phyloP scores from a whole-genome alignment of 768 basidiomycete genomes.

The Tephrocybe sp. region DNA sequence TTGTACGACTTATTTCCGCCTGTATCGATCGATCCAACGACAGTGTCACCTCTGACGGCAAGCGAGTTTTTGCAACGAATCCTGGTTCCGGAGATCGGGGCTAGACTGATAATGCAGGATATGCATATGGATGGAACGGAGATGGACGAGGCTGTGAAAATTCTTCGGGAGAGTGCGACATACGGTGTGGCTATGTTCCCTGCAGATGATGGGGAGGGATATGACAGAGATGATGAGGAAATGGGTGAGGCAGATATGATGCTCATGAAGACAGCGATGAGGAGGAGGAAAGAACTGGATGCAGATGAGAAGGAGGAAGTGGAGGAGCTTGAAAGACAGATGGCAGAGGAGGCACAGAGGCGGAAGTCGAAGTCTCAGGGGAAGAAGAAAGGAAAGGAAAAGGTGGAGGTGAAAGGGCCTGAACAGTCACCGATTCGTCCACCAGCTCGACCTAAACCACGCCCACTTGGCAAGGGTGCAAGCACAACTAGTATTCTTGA shows the following conservation, averaged over 20 bases:
- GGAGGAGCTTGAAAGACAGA: constrained; percentile 19
- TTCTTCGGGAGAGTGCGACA: constrained; percentile 72
- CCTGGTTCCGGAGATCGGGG: constrained; percentile 87
- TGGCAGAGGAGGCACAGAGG: constrained; percentile 15
- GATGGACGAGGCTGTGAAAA: constrained; percentile 46
- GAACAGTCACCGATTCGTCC: background rate
- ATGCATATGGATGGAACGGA: constrained; percentile 41
- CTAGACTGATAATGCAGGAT: constrained; percentile 83
- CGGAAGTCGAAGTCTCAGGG: constrained; percentile 7
- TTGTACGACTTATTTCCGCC: constrained; percentile 77
- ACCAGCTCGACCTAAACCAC: constrained; percentile 22
- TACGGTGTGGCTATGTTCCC: constrained; percentile 91
- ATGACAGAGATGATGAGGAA: constrained; percentile 24
- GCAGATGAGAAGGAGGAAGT: constrained; percentile 37
- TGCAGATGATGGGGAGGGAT: constrained; percentile 52
- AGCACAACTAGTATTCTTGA: constrained; percentile 17
- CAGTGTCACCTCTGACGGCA: constrained; percentile 63
- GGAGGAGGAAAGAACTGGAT: constrained; percentile 50
- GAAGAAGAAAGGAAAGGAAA: constrained; percentile 9
- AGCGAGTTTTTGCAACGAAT: constrained; percentile 81
- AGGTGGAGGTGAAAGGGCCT: constrained; percentile 17
- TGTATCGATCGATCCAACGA: constrained; percentile 48
- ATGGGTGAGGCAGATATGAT: constrained; percentile 50
- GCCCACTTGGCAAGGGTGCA: constrained; percentile 22
- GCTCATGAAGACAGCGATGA: constrained; percentile 53